Conservation (phyloP, 768 basidiomycete genomes). For the Trametes elegans region DNA sequence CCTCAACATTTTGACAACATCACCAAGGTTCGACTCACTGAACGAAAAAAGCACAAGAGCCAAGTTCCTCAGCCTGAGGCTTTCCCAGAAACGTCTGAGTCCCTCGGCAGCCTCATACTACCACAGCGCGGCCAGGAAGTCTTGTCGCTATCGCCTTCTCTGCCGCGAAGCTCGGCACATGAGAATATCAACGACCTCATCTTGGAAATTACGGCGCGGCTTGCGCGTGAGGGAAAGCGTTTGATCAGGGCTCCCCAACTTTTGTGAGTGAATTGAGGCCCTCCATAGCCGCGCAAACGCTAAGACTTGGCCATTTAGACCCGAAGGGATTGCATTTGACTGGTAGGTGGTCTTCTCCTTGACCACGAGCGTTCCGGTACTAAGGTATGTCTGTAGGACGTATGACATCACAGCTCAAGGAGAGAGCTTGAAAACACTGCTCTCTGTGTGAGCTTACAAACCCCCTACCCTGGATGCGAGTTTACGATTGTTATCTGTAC, state of each 20-base stretch:
- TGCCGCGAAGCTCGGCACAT: background rate
- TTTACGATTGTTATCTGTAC: background rate
- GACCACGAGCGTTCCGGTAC: no score
- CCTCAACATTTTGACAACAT: conserved; percentile 6
- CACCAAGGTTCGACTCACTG: background rate
- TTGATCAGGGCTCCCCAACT: conserved; percentile 17
- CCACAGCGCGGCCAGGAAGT: conserved; percentile 8
- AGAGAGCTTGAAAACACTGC: conserved; percentile 4
- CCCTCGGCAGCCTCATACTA: background rate
- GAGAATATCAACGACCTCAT: conserved; percentile 18
- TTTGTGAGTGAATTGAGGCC: conserved; percentile 11
- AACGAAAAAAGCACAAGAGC: background rate
- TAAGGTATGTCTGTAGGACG: background rate
- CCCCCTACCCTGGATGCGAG: no score
- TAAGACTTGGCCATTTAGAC: conserved; percentile 7
- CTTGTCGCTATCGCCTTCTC: background rate
- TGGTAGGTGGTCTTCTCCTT: conserved; percentile 17
- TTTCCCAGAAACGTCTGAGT: no score
- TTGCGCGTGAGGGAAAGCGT: conserved; percentile 19
- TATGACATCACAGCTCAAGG: conserved; percentile 12
- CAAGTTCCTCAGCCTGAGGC: no score
- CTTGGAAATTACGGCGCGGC: conserved; percentile 6
- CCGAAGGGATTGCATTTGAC: conserved; percentile 19
- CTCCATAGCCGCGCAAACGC: background rate
- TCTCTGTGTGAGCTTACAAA: conserved; percentile 12